Evolutionary conservation across 2,329 filamentous ascomycete species (phyloP), one percentile per base, ranked within the genome.

Genomic region (Aureobasidium namibiae): DNA sequence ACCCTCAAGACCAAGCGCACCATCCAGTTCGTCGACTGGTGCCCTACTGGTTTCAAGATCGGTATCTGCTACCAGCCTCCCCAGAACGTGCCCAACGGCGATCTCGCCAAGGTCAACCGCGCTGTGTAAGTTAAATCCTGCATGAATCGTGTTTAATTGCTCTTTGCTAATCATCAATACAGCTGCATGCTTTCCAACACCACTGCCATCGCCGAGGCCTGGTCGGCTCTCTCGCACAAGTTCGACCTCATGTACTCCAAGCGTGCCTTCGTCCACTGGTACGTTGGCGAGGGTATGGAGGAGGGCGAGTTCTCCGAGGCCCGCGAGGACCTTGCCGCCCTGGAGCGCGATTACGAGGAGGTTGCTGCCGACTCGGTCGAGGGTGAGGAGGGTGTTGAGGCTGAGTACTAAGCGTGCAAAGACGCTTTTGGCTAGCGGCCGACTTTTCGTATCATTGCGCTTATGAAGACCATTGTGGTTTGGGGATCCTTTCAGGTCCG

Each of bases 191-290:
- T 99, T 65, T 92, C 89, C 79, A 95, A 99, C 85, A 99, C 94
- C 69, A 99, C 94, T 56, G 92, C 94, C 72, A 99, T 99, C 71
- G 89, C 92, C 72, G 92, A 97, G 81, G 94, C 94, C 65, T 99
- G 94, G 94, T 92, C 89, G 65, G 91, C 91, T 67, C 85, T 99
- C 65, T 95, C 91, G 63, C 85, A 88, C 84, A 99, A 99, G 82
- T 99, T 99, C 82, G 94, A 99, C 74, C 90, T 99, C 75, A 99
- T 99, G 94, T 96, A 97, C 87, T 95, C 90, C 76, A 99, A 99
- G 88, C 94, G 94, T 82, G 94, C 94, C 64, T 99, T 99, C 80
- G 94, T 99, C 66, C 94, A 99, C 81, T 99, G 94, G 94, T 99
- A 97, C 72, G 94, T 99, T 73, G 94, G 94, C 81, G 94, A 97